phyloP scores from a whole-genome alignment of 2,329 filamentous ascomycete genomes.

The Aspergillus oerlinghausenensis region DNA sequence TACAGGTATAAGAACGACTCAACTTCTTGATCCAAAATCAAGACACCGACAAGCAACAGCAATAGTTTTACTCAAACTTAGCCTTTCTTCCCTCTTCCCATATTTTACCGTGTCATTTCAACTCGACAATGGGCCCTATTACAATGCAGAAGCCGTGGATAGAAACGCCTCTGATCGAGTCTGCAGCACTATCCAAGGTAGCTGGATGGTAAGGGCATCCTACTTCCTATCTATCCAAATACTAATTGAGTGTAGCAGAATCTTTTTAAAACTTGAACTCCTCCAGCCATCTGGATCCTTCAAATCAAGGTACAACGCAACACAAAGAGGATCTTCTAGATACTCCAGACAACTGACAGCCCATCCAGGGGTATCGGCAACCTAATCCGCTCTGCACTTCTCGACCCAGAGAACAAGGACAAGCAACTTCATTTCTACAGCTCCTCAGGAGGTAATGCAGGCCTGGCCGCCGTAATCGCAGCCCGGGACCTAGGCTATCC shows the following conservation, averaged over 20 bases:
- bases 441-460: conserved; percentile 75
- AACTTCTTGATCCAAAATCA: not conserved
- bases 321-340: not conserved
- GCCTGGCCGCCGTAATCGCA: conserved; percentile 70
- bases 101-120: not conserved
- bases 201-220: conserved; percentile 33
- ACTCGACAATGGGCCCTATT: not conserved
- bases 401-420: conserved; percentile 18
- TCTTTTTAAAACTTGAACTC: conserved; percentile 77
- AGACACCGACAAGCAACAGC: not conserved
- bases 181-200: conserved; percentile 29
- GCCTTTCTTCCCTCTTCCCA: not conserved
- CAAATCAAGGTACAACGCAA: conserved; percentile 56
- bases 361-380: conserved; percentile 34
- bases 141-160: conserved; percentile 31
- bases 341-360: not conserved
- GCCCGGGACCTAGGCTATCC: conserved; percentile 58
- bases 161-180: conserved; percentile 37
- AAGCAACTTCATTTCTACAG: conserved; percentile 64
- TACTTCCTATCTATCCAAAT: not conserved
- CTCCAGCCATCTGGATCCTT: conserved; percentile 78
- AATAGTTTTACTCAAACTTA: not conserved
- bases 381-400: conserved; percentile 26
- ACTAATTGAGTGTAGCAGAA: conserved; percentile 47
- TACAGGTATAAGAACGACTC: not conserved